Evolutionary conservation across 2,329 filamentous ascomycete genomes (phyloP).

Genomic region (Dactylonectria estremocensis): DNA sequence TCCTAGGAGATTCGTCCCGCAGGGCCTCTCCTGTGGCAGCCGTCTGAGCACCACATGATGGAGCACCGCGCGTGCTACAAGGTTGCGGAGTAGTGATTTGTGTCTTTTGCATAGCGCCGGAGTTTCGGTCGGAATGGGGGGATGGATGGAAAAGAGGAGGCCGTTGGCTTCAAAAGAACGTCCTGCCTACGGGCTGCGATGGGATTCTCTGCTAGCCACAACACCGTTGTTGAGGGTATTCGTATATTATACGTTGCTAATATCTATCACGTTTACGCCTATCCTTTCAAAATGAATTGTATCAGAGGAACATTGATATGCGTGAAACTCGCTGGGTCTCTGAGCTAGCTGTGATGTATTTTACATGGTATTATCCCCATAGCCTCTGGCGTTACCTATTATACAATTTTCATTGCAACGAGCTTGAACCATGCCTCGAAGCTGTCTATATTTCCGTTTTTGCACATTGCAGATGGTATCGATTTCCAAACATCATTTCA

Average conservation of each 20-base stretch:
- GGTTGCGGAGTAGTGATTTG: constrained; percentile 20
- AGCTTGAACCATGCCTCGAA: background rate
- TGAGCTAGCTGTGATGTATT: constrained; percentile 10
- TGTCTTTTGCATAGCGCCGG: constrained; percentile 49
- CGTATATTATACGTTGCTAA: constrained; percentile 12
- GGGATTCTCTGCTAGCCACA: constrained; percentile 4
- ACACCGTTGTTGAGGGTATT: constrained; percentile 11
- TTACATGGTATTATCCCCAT: constrained; percentile 5
- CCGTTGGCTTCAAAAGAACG: constrained; percentile 15
- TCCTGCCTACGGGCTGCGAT: constrained; percentile 10
- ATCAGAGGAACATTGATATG: background rate
- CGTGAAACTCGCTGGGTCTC: background rate
- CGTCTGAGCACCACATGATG: background rate
- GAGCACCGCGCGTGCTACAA: background rate
- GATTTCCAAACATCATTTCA: constrained; percentile 3
- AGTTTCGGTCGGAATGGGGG: constrained; percentile 40
- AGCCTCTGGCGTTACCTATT: constrained; percentile 5
- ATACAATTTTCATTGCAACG: constrained; percentile 16
- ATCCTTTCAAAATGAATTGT: background rate
- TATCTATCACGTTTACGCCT: constrained; percentile 14
- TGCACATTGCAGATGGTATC: constrained; percentile 19
- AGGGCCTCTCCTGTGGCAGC: background rate
- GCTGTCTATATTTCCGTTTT: constrained; percentile 4
- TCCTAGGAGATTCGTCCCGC: constrained; percentile 46
- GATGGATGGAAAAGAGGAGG: constrained; percentile 31